Base-by-base conservation (phyloP, 164 flowering plant species). In the Berberis vulgaris region DNA sequence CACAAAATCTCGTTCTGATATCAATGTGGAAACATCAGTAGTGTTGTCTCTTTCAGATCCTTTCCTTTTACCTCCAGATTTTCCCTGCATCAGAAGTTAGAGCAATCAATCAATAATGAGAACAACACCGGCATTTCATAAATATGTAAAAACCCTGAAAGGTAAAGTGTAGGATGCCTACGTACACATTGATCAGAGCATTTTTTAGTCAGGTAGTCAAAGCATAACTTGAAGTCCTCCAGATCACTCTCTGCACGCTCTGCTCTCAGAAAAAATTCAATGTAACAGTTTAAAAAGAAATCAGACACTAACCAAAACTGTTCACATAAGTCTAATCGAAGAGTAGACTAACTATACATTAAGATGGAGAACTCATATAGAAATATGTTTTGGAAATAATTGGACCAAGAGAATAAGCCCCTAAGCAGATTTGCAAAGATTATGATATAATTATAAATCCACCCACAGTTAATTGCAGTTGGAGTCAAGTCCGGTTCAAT, bases 1-100 rank as follows among this genome's bases (percentile, higher is more conserved):
- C 4, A 81, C 82, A 71, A 90, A 90, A 53, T 81, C 69, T 72
- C 83, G 84, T 74, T 91, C 99, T 41, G 75, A 64, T 76, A 80
- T 53, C 3, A 93, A 79, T 10, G 87, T 83, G 65, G 91, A 73
- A 59, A 86, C 71, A 73, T 89, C 93, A 59, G 80, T 26, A 26
- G 26, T 63, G 44, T 54, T 76, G 54, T 78, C 82, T 64, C 81
- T 79, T n/a, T 69, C 67, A 44, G 70, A 26, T 26, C 26, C 26
- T 26, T 26, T 26, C 26, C 26, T 26, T 26, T 26, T 26, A 26
- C 26, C 26, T 26, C 26, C 26, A 26, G 26, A 26, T 26, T 26
- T 26, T 26, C 26, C 26, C 26, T 26, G 26, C 26, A 26, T 26
- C 26, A 26, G 26, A 26, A 26, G 26, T 26, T 26, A 26, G 26